Evolutionary conservation across 495 filamentous ascomycete genomes (phyloP), one percentile per base, ranked within the genome.

Genomic region (Darksidea phi): DNA sequence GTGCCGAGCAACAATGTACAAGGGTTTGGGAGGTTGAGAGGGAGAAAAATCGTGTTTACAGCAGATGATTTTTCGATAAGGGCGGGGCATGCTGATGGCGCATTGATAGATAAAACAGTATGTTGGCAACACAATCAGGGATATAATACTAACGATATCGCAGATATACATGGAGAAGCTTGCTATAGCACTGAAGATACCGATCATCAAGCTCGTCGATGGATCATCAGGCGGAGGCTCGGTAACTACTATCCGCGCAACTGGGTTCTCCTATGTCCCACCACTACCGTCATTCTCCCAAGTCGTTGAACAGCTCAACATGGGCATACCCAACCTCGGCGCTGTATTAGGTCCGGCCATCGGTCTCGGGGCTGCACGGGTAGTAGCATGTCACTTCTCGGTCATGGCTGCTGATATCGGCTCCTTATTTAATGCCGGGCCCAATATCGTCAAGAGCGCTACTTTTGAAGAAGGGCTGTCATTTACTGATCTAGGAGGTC

Each of bases 321-420:
- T 79, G 54, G 83, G 83, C 0, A 86, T 86, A 34, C 82, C 83
- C 1, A 85, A 85, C 61, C 64, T 86, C 13, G 84, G 82, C 7
- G 83, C 83, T 15, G 81, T 86, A 5, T 71, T 86, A 24, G 83
- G 83, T 0, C 83, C 84, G 13, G 84, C 83, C 7, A 84, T 86
- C 58, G 84, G 84, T 2, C 78, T 87, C 10, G 84, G 84, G 6
- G 83, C 84, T 10, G 83, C 84, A 0, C 67, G 84, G 51, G 80
- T 85, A 0, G 81, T 82, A 1, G 77, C 77, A 0, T 85, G 83
- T 54, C 84, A 86, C 63, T 87, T 87, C 66, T 82, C 80, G 8
- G 83, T 87, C 47, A 87, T 86, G 82, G 82, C 83, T 5, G 81
- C 75, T 7, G 82, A 86, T 67, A 74, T 87, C 3, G 84, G 82